Evolutionary conservation across 176 grass and related monocot species (phyloP), one percentile per base, ranked within the genome.

Genomic region (Chloris gayana): DNA sequence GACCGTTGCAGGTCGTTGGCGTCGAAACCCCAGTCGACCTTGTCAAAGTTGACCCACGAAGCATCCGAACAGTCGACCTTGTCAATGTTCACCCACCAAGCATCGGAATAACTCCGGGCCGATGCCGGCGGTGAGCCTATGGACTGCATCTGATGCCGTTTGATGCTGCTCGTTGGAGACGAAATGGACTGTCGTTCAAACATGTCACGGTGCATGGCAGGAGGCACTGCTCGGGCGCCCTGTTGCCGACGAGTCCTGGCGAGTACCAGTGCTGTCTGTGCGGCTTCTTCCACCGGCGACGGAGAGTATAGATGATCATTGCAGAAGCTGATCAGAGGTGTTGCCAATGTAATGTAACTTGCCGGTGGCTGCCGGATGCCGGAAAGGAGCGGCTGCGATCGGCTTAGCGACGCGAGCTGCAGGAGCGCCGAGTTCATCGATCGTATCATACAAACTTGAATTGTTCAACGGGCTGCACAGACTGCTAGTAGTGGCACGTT

Each of bases 251-350:
- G 67, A 72, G 79, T 33, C 31, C 87, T 87, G 39, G 87, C 91
- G 19, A 94, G 69, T 33, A 94, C 80, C 86, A 19, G 86, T 11
- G 54, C n/a, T 3, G 77, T 66, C 85, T 87, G 77, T 94, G 92
- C 54, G 25, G n/a, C n/a, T 18, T 83, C 78, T 18, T 83, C 78
- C 6, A n/a, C n/a, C n/a, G n/a, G n/a, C n/a, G n/a, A n/a, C n/a
- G 86, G 86, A 1, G 89, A 82, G 72, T 87, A 94, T 18, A 84
- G 45, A 75, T 94, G 92, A 37, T 94, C 92, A 64, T 80, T 85
- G 71, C 64, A 74, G 76, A 83, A 94, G 77, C 22, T 58, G 54
- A 84, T 89, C 30, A 89, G 86, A 13, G 87, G 86, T 38, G 78
- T 76, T 13, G 80, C 73, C 5, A 86, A n/a, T n/a, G n/a, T n/a